phyloP scores from a whole-genome alignment of 2,329 filamentous ascomycete species.

The Xenosphaeropsis pyriputrescens region DNA sequence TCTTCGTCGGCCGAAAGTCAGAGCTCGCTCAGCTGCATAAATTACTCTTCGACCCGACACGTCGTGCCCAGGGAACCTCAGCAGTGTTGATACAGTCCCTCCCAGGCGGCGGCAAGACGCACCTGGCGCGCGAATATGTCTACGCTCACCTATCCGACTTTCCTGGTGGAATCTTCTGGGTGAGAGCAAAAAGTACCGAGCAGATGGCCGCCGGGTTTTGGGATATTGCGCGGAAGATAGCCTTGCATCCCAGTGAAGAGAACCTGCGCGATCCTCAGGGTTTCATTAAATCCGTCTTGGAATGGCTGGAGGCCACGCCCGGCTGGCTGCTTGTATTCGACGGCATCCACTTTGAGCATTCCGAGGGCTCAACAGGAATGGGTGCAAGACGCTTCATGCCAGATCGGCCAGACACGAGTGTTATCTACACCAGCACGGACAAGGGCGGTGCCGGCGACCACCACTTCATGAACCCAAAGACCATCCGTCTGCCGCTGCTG shows the following conservation, averaged over 20 bases:
- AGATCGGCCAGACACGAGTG: constrained; percentile 42
- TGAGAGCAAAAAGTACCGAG: constrained; percentile 42
- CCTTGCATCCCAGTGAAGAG: constrained; percentile 23
- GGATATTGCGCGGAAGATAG: constrained; percentile 46
- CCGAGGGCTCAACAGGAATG: constrained; percentile 21
- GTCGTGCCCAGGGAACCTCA: constrained; percentile 39
- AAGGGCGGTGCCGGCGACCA: constrained; percentile 36
- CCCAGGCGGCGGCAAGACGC: constrained; percentile 54
- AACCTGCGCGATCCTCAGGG: constrained; percentile 20
- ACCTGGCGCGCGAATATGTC: constrained; percentile 53
- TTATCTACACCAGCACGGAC: constrained; percentile 57
- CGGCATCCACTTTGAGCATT: constrained; percentile 45
- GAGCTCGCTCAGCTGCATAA: constrained; percentile 43
- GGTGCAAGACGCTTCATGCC: constrained; percentile 45
- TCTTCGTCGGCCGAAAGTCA: constrained; percentile 44
- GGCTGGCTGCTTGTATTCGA: constrained; percentile 57
- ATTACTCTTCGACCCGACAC: constrained; percentile 40
- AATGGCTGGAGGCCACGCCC: constrained; percentile 45
- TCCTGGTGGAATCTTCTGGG: constrained; percentile 55
- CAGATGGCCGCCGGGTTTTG: constrained; percentile 48
- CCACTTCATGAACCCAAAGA: constrained; percentile 41
- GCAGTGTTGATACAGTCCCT: constrained; percentile 50
- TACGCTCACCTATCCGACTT: constrained; percentile 43
- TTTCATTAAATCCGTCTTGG: constrained; percentile 40
- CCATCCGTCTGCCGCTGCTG: constrained; percentile 38